phyloP scores from a whole-genome alignment of 306 rosid genomes.

The Malus sieversii region DNA sequence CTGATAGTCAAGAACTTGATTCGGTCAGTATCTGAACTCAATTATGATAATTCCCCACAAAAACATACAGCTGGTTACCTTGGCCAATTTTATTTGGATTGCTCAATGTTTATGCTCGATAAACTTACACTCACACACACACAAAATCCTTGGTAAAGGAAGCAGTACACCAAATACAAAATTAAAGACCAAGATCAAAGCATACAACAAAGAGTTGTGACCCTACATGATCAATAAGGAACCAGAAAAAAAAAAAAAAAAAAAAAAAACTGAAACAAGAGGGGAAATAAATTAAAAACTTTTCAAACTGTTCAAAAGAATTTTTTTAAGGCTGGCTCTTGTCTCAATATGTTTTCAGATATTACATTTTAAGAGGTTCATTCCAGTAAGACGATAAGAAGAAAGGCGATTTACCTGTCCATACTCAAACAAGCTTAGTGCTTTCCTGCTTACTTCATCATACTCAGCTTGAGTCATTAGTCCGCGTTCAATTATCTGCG shows the following conservation, averaged over 20 bases:
- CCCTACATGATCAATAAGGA: not conserved
- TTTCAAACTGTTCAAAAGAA: not conserved
- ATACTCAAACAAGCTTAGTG: constrained; percentile 63
- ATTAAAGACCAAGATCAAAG: not conserved
- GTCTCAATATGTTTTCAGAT: not conserved
- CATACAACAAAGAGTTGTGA: not conserved
- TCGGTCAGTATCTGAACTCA: not conserved
- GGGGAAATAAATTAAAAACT: not conserved
- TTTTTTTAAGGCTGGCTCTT: not conserved
- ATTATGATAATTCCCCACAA: not conserved
- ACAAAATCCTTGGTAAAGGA: not conserved
- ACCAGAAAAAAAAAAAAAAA: not conserved
- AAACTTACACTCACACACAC: not conserved
- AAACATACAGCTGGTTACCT: not conserved
- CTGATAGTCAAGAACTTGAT: not conserved
- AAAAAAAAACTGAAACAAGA: not conserved
- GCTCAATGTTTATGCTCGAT: not conserved
- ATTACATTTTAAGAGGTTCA: not conserved
- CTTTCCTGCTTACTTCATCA: constrained; percentile 74
- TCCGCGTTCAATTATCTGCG: constrained; percentile 62
- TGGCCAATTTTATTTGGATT: not conserved
- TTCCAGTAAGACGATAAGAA: not conserved
- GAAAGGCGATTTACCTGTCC: constrained; percentile 63
- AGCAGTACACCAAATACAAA: not conserved
- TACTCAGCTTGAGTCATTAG: constrained; percentile 77